Evolutionary conservation across 2,329 filamentous ascomycete genomes (phyloP).

Genomic region (Hymenoscyphus infarciens): DNA sequence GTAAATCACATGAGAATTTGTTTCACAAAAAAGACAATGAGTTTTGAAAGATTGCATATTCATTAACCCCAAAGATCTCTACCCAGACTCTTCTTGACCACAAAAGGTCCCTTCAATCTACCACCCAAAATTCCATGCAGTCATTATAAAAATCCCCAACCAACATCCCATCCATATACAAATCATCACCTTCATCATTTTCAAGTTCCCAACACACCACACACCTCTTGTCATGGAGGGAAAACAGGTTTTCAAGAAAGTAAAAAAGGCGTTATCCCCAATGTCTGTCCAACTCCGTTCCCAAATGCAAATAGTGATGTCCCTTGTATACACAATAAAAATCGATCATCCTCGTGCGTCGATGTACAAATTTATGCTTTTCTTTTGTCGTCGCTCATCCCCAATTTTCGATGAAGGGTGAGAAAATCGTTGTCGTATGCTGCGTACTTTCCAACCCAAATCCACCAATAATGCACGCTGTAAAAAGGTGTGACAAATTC

Average conservation of each 20-base stretch:
- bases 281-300: conserved; percentile 21
- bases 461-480: conserved; percentile 28
- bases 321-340: conserved; percentile 17
- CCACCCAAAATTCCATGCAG: conserved; percentile 9
- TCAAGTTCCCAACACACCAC: too few species aligned
- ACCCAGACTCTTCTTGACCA: too few species aligned
- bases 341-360: conserved; percentile 11
- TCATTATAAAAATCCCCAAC: conserved; percentile 14
- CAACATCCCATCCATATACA: conserved; percentile 7
- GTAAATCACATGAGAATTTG: too few species aligned
- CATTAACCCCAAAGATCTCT: too few species aligned
- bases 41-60: too few species aligned
- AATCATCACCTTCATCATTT: conserved; percentile 13
- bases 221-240: too few species aligned
- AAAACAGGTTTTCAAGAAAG: too few species aligned
- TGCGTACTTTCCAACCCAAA: neutral
- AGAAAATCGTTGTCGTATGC: neutral
- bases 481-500: conserved; percentile 21
- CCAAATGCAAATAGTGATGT: conserved; percentile 16
- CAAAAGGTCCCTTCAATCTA: neutral
- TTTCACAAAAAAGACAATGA: too few species aligned
- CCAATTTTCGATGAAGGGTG: neutral
- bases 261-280: conserved; percentile 13
- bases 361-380: neutral
- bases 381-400: too few species aligned